Evolutionary conservation across 2,329 filamentous ascomycete genomes (phyloP).

Genomic region (Cladosporium cucumerinum): DNA sequence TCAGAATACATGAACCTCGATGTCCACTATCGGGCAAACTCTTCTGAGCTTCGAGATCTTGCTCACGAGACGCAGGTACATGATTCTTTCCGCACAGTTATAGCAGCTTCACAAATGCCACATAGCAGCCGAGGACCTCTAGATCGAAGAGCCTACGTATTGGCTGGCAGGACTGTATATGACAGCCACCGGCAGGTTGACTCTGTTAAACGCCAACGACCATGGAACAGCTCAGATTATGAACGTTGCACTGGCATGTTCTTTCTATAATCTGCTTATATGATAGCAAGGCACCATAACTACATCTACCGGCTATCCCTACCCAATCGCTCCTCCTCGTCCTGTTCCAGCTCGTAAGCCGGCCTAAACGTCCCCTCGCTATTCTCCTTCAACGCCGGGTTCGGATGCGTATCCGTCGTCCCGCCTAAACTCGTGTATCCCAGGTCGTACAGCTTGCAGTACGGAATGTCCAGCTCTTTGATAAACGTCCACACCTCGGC

Average conservation of each 20-base stretch:
- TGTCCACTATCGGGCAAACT: not conserved
- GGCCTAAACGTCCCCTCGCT: constrained; percentile 56
- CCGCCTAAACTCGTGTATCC: constrained; percentile 94
- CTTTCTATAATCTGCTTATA: not conserved
- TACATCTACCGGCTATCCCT: constrained; percentile 42
- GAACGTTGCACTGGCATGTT: not conserved
- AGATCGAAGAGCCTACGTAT: not conserved
- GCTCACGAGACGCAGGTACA: not conserved
- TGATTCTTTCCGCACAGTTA: not conserved
- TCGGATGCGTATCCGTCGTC: constrained; percentile 81
- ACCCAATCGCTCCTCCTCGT: constrained; percentile 75
- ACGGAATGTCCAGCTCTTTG: constrained; percentile 72
- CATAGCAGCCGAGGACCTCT: not conserved
- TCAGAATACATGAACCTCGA: not conserved
- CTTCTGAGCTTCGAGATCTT: not conserved
- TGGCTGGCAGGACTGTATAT: not conserved
- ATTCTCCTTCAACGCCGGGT: constrained; percentile 63
- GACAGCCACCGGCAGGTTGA: not conserved
- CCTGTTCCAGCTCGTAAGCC: constrained; percentile 71
- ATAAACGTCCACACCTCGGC: constrained; percentile 92
- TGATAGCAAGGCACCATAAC: not conserved
- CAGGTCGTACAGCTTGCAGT: constrained; percentile 81
- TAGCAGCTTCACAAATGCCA: not conserved
- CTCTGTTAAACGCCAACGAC: not conserved
- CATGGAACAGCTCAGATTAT: not conserved